phyloP scores from a whole-genome alignment of 495 filamentous ascomycete species.

The Friedmanniomyces endolithicus region DNA sequence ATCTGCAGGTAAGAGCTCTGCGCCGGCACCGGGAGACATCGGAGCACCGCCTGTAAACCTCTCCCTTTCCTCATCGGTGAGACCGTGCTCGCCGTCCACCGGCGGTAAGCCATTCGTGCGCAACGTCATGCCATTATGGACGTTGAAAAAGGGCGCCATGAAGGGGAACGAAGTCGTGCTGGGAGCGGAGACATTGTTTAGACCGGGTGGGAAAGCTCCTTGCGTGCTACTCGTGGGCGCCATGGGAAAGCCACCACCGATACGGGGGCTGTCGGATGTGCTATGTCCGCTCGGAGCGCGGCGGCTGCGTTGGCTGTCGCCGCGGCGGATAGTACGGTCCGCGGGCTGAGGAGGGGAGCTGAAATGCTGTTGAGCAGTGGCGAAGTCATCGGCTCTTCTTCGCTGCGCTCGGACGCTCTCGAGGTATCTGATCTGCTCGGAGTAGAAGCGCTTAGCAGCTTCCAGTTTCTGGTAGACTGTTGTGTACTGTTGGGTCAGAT shows the following conservation, averaged over 20 bases:
- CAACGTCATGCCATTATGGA: conserved; percentile 29
- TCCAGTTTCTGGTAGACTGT: conserved; percentile 2
- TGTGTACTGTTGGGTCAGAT: conserved; percentile 40
- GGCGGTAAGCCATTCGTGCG: background rate
- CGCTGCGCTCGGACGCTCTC: conserved; percentile 11
- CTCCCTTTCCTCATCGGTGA: conserved; percentile 29
- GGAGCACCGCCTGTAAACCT: conserved; percentile 28
- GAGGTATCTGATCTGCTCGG: conserved; percentile 10
- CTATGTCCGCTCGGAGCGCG: conserved; percentile 8
- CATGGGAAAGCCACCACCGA: conserved; percentile 4
- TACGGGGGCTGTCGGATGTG: conserved; percentile 6
- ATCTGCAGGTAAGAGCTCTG: conserved; percentile 29
- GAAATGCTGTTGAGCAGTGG: background rate
- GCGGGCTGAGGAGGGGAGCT: background rate
- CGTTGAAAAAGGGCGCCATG: conserved; percentile 26
- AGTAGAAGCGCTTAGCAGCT: conserved; percentile 11
- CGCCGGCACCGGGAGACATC: conserved; percentile 30
- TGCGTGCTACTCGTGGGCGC: background rate
- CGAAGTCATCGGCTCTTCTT: conserved; percentile 3
- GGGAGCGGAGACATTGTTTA: background rate
- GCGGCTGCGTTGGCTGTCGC: conserved; percentile 2
- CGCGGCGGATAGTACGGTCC: no score
- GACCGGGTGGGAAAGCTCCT: conserved; percentile 1
- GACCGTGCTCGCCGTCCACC: background rate
- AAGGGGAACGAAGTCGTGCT: background rate